Percentiles rank a stretch among this genome's conserved stretches.
phyloP scores from a whole-genome alignment of 257 asterid genomes.

The Hygrophila difformis region DNA sequence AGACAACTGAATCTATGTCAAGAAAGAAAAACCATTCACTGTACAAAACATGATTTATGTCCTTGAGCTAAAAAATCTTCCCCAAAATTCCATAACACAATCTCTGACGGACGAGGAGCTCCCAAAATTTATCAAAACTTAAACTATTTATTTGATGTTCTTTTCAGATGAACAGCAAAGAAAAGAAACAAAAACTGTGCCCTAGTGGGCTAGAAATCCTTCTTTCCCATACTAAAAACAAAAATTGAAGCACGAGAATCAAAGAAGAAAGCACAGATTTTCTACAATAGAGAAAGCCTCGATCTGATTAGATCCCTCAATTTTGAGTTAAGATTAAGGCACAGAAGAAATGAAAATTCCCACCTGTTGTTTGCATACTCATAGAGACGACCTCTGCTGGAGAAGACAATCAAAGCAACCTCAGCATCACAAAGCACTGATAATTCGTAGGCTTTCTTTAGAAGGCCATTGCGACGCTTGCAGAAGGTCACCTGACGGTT shows the following conservation, averaged over 20 bases:
- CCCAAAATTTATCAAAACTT: not conserved
- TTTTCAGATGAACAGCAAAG: constrained; percentile 8
- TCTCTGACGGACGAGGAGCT: constrained; percentile 1
- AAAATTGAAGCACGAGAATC: too few relatives aligned
- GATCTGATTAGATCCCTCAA: too few relatives aligned
- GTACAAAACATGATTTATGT: constrained; percentile 21
- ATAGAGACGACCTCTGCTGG: constrained; percentile 86
- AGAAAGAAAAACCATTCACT: constrained; percentile 15
- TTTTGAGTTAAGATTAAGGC: too few relatives aligned
- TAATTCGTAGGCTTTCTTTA: constrained; percentile 82
- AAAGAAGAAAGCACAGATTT: constrained; percentile 4
- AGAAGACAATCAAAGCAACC: constrained; percentile 85
- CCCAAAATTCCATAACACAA: constrained; percentile 11
- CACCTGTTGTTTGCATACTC: constrained; percentile 93
- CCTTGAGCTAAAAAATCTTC: constrained; percentile 17
- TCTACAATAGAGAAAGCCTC: not conserved
- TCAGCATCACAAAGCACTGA: constrained; percentile 97
- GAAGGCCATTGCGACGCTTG: constrained; percentile 80
- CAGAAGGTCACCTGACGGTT: constrained; percentile 97
- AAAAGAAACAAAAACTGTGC: not conserved
- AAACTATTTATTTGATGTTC: constrained; percentile 9
- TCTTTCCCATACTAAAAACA: not conserved
- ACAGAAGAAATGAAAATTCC: not conserved
- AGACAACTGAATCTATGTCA: constrained; percentile 25
- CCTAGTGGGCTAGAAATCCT: constrained; percentile 2